A percentile compares a stretch with the other conserved stretches of the same genome.
Evolutionary conservation across 23 red algal genomes (phyloP).

Genomic region (Chondrus crispus): DNA sequence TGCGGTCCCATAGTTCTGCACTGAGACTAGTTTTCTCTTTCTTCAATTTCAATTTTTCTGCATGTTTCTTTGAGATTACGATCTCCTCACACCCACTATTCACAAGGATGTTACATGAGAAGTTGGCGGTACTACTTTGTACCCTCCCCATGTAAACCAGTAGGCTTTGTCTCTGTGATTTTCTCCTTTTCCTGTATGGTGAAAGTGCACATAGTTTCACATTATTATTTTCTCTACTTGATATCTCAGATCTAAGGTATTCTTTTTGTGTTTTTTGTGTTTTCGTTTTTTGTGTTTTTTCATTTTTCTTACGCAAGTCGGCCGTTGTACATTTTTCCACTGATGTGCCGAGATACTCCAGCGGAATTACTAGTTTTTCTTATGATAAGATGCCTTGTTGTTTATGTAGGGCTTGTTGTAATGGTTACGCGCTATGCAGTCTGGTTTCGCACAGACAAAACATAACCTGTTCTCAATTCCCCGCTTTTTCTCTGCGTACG

Average conservation of each 20-base stretch:
- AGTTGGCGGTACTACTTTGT: not conserved
- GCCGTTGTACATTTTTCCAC: not conserved
- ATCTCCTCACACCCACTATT: not conserved
- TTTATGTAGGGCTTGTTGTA: not conserved
- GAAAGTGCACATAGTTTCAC: not conserved
- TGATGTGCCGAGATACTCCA: not conserved
- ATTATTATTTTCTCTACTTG: no score
- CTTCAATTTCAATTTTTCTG: not conserved
- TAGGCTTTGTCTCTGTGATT: not conserved
- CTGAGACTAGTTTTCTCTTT: not conserved
- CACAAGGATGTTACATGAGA: not conserved
- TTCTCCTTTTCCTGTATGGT: not conserved
- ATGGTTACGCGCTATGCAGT: not conserved
- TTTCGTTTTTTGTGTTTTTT: no score
- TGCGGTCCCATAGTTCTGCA: slow-evolving; percentile 23
- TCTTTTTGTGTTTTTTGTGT: no score
- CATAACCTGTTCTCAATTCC: not conserved
- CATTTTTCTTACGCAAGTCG: not conserved
- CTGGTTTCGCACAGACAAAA: not conserved
- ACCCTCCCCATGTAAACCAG: not conserved
- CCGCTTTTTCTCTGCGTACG: not conserved
- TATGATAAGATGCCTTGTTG: not conserved
- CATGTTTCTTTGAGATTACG: not conserved
- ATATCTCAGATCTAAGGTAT: no score
- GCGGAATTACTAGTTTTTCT: not conserved